Evolutionary conservation across 1,284 basidiomycete genomes (phyloP), one percentile per base, ranked within the genome.

Genomic region (Fereydounia khargensis): DNA sequence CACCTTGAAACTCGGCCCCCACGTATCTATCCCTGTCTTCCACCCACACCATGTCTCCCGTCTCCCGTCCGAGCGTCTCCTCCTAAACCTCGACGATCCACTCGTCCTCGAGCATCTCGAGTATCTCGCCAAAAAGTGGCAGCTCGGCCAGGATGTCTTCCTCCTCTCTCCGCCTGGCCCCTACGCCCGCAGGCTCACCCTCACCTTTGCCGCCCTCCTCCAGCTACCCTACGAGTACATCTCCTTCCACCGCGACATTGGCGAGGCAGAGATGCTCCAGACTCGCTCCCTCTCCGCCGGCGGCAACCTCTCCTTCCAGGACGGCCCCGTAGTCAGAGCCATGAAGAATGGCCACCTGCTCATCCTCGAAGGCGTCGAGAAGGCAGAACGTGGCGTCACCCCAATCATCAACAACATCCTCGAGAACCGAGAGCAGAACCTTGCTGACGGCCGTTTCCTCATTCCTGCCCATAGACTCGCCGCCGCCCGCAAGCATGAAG

Each of bases 361-460:
- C 24, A 58, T 78, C 25, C 58, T 78, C 18, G 77, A 78, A 24
- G 77, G 77, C 19, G 70, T 76, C 23, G 73, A 78, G 51, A 57
- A 73, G 35, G 73, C 73, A 6, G 73, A 75, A 55, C 57, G 73
- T 9, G 69, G 70, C 35, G 68, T 73, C n/a, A 64, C 73, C 24
- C 73, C 73, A 19, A 60, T 72, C 36, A 65, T 78, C 46, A 77
- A 77, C 69, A 78, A 78, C 42, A 65, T 77, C 20, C 67, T 78
- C 42, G 77, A 78, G 46, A 73, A 73, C 35, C 42, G 63, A 13
- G 67, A 73, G 49, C 58, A 76, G 52, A 75, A 77, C 35, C 64
- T 78, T 16, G 67, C 75, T 17, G 77, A 78, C 43, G 77, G 77
- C 10, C 70, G 75, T 0, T 75, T 77, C 38, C 68, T 78, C 24